Percentiles rank a stretch among this genome's conserved stretches.
Evolutionary conservation across 306 rosid species (phyloP).

Genomic region (Rosa lucieae): DNA sequence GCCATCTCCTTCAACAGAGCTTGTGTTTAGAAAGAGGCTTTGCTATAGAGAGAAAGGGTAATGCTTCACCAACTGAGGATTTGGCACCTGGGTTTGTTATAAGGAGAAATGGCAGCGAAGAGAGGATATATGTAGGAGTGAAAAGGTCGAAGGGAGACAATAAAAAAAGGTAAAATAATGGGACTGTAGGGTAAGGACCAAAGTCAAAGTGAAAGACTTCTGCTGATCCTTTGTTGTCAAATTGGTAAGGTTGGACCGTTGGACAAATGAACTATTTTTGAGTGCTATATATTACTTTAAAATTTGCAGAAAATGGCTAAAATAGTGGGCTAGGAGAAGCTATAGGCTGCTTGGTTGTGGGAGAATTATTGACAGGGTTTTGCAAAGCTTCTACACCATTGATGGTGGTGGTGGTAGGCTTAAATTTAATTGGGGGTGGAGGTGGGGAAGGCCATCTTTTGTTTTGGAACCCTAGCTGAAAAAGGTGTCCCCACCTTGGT

Average conservation of each 20-base stretch:
- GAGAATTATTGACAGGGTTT: slow-evolving; percentile 28
- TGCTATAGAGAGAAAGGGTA: background rate
- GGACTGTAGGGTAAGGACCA: slow-evolving; percentile 29
- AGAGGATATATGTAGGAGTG: slow-evolving; percentile 26
- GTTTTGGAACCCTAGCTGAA: slow-evolving; percentile 5
- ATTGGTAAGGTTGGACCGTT: background rate
- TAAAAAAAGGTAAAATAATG: slow-evolving; percentile 7
- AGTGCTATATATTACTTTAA: background rate
- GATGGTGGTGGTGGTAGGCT: slow-evolving; percentile 35
- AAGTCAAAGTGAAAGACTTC: slow-evolving; percentile 39
- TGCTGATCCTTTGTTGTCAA: background rate
- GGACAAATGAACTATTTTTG: background rate
- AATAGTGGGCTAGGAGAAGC: background rate
- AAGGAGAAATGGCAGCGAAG: background rate
- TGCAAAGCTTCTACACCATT: slow-evolving; percentile 21
- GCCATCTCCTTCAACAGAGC: slow-evolving; percentile 28
- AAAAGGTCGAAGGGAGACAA: slow-evolving; percentile 7
- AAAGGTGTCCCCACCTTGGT: slow-evolving; percentile 22
- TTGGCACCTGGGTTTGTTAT: background rate
- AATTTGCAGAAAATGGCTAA: background rate
- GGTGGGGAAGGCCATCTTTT: slow-evolving; percentile 12
- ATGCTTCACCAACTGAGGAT: background rate
- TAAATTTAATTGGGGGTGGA: slow-evolving; percentile 7
- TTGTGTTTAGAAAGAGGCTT: background rate
- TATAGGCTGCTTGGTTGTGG: slow-evolving; percentile 18